Conservation (phyloP, 768 basidiomycete species). For the Plicaturopsis crispa region DNA sequence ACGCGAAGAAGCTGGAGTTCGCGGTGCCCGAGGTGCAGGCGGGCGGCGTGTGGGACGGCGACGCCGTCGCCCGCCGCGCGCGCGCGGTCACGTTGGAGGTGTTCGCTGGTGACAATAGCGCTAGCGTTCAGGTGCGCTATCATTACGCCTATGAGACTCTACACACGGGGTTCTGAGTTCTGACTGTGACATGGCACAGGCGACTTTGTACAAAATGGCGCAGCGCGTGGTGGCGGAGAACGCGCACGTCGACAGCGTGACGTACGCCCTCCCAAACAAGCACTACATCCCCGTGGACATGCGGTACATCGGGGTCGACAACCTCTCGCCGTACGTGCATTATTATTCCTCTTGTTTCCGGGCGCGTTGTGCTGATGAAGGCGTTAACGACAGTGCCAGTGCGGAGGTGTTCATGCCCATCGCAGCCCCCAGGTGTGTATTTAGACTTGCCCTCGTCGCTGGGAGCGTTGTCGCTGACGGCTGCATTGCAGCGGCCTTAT, state of each 20-base stretch:
- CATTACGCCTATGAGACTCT: too few species aligned
- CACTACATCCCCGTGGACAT: constrained; percentile 91
- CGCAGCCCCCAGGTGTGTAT: constrained; percentile 72
- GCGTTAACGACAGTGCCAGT: constrained; percentile 37
- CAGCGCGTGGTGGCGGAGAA: constrained; percentile 66
- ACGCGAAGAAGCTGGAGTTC: constrained; percentile 48
- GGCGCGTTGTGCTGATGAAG: not conserved
- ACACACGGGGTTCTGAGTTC: constrained; percentile 1
- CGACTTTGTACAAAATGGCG: constrained; percentile 88
- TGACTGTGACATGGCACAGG: too few species aligned
- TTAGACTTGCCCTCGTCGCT: constrained; percentile 20
- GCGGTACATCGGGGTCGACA: constrained; percentile 64
- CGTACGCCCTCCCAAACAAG: constrained; percentile 85
- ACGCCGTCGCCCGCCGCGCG: constrained; percentile 42
- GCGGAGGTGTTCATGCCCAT: constrained; percentile 88
- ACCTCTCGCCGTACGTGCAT: constrained; percentile 52
- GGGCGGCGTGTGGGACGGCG: constrained; percentile 55
- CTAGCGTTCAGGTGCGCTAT: constrained; percentile 75
- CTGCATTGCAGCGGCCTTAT: constrained; percentile 42
- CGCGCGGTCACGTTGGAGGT: constrained; percentile 64
- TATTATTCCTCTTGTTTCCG: constrained; percentile 4
- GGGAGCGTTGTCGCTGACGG: constrained; percentile 6
- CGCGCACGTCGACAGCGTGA: constrained; percentile 45
- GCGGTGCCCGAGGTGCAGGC: constrained; percentile 26
- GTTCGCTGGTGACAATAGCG: constrained; percentile 85